A percentile compares a stretch with the other conserved stretches of the same genome.
Conservation (phyloP, 306 rosid genomes). For the Quercus rubra region DNA sequence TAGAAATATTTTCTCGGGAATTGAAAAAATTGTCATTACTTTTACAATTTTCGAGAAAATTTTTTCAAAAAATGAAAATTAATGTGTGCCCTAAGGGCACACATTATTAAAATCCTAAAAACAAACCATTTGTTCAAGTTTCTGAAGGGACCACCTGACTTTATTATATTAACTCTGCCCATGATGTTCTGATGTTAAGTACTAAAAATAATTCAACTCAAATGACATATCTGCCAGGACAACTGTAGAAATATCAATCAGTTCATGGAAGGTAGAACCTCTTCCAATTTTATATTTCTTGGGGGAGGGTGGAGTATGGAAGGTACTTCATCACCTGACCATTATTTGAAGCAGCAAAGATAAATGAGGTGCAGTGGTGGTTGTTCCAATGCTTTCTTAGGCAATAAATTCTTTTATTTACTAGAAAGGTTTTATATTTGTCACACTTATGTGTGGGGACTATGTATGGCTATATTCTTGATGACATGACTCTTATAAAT, state of each 20-base stretch:
- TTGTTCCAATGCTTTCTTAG: not conserved
- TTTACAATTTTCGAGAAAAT: no score
- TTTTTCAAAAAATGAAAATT: no score
- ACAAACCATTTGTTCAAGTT: conserved; percentile 26
- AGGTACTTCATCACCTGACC: conserved; percentile 4
- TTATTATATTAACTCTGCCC: conserved; percentile 32
- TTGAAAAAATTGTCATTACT: no score
- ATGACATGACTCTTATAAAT: not conserved
- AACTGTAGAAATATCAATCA: conserved; percentile 25
- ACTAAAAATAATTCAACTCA: conserved; percentile 4
- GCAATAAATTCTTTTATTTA: conserved; percentile 8
- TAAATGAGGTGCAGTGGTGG: not conserved
- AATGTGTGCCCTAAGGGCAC: no score
- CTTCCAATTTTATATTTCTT: not conserved
- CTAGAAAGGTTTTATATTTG: not conserved
- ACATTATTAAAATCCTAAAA: not conserved
- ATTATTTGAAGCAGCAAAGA: not conserved
- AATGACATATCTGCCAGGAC: conserved; percentile 4
- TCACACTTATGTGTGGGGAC: not conserved
- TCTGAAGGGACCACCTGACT: conserved; percentile 5
- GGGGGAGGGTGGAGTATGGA: not conserved
- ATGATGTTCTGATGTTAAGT: conserved; percentile 21
- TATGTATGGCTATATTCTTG: not conserved
- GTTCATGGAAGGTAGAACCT: not conserved
- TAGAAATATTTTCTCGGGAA: no score